Evolutionary conservation across 768 basidiomycete genomes (phyloP).

Genomic region (Rhizopogon sp.): DNA sequence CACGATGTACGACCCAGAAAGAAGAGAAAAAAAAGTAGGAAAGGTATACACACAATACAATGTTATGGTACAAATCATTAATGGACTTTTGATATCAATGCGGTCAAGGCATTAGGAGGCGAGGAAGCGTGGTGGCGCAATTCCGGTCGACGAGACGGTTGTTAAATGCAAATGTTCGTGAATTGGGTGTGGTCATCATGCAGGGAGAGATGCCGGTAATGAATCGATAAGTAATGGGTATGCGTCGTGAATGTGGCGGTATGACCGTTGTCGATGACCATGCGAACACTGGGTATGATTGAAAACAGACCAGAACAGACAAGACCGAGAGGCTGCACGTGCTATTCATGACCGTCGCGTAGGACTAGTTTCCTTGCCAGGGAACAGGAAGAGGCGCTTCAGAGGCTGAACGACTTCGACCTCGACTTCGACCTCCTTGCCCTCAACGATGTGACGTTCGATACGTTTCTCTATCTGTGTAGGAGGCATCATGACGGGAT

Average conservation of each 20-base stretch:
- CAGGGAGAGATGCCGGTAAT: slow-evolving; percentile 11
- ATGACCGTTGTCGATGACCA: slow-evolving; percentile 21
- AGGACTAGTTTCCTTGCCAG: slow-evolving; percentile 34
- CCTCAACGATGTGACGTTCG: slow-evolving; percentile 44
- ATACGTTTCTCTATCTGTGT: slow-evolving; percentile 47
- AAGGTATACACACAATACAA: slow-evolving; percentile 27
- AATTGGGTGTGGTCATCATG: slow-evolving; percentile 18
- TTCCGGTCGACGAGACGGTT: slow-evolving; percentile 25
- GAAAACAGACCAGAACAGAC: slow-evolving; percentile 5
- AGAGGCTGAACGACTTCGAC: slow-evolving; percentile 50
- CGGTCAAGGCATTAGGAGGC: slow-evolving; percentile 11
- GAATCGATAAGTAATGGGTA: slow-evolving; percentile 32
- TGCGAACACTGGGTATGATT: slow-evolving; percentile 25
- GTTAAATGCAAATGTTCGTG: slow-evolving; percentile 24
- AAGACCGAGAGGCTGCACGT: not conserved
- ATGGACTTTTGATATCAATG: slow-evolving; percentile 16
- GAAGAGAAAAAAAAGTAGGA: slow-evolving; percentile 4
- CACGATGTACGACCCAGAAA: slow-evolving; percentile 25
- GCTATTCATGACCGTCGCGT: slow-evolving; percentile 24
- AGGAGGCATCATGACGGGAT: slow-evolving; percentile 50
- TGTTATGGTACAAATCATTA: slow-evolving; percentile 25
- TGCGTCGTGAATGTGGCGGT: slow-evolving; percentile 26
- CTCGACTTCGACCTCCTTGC: slow-evolving; percentile 47
- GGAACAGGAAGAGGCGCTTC: slow-evolving; percentile 71
- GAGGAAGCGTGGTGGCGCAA: slow-evolving; percentile 20